These are phyloP conservation scores for Cyclocybe cylindracea DNA, from an alignment of 768 basidiomycete species.

Conservation along the genomic window DNA sequence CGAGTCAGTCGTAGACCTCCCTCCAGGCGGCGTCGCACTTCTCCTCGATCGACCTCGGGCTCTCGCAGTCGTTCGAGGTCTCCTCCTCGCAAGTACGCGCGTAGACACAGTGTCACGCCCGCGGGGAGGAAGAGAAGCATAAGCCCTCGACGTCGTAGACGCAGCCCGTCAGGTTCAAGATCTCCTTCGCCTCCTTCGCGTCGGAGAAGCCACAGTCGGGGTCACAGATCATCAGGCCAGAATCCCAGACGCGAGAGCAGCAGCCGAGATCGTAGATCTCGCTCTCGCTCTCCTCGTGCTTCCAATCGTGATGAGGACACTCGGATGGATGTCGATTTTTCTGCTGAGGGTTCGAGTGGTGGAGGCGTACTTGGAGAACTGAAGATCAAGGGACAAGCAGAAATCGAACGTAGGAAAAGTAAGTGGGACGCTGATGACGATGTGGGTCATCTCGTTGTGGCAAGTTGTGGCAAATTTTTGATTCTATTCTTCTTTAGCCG, in stretches of 20 bases:
- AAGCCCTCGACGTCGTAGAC: slow-evolving; percentile 24
- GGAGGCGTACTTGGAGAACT: slow-evolving; percentile 42
- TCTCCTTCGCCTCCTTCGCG: slow-evolving; percentile 31
- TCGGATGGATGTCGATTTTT: slow-evolving; percentile 38
- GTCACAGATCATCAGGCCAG: slow-evolving; percentile 16
- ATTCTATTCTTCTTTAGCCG: slow-evolving; percentile 12
- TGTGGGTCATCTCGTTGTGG: slow-evolving; percentile 19
- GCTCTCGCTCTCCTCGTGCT: slow-evolving; percentile 9
- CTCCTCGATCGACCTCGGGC: slow-evolving; percentile 33
- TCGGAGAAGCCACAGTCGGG: slow-evolving; percentile 28
- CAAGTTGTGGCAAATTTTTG: slow-evolving; percentile 4
- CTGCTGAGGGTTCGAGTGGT: slow-evolving; percentile 21
- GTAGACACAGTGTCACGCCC: slow-evolving; percentile 46
- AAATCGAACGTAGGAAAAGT: slow-evolving; percentile 51
- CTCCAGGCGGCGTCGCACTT: slow-evolving; percentile 39
- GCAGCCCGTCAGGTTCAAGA: slow-evolving; percentile 29
- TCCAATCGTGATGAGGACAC: slow-evolving; percentile 15
- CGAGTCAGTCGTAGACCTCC: slow-evolving; percentile 59
- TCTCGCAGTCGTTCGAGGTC: slow-evolving; percentile 43
- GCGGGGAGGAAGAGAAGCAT: slow-evolving; percentile 31
- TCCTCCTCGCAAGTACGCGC: slow-evolving; percentile 38
- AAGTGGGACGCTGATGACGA: slow-evolving; percentile 51
- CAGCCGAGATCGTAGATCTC: slow-evolving; percentile 29
- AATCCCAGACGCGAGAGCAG: slow-evolving; percentile 23
- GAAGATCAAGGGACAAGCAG: slow-evolving; percentile 77